Conservation (phyloP, 108 stramenopile genomes). For the Schizochytrium sp. region DNA sequence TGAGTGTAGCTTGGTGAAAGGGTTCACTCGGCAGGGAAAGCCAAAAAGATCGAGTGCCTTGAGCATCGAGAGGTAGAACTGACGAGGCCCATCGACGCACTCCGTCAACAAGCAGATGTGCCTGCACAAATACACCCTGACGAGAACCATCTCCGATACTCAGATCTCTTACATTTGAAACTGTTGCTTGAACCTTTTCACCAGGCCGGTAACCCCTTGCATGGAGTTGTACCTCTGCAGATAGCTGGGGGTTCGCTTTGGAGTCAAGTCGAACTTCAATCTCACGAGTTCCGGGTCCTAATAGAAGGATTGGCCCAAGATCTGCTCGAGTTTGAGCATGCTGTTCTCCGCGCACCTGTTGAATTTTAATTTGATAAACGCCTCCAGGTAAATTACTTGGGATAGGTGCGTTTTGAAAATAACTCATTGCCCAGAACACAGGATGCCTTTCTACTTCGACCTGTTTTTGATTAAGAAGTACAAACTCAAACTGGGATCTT, state of each 20-base stretch:
- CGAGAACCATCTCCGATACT: background rate
- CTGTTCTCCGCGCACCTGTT: background rate
- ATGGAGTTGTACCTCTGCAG: slow-evolving; percentile 4
- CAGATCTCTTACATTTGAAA: background rate
- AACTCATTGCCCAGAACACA: background rate
- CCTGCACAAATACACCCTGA: background rate
- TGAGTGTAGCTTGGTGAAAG: background rate
- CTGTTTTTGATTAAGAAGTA: background rate
- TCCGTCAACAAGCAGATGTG: background rate
- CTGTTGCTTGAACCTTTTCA: background rate
- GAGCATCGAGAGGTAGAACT: background rate
- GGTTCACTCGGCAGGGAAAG: background rate
- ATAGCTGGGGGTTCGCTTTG: background rate
- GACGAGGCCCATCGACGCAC: background rate
- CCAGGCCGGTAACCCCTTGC: background rate
- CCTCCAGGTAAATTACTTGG: background rate
- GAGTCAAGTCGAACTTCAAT: background rate
- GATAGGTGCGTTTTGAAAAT: background rate
- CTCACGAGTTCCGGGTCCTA: background rate
- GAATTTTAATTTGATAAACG: background rate
- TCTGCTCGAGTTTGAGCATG: background rate
- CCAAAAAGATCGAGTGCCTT: background rate
- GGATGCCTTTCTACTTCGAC: background rate
- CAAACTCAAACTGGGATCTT: background rate
- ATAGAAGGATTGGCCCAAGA: background rate